Evolutionary conservation across 805 yeast species (phyloP).

Genomic region (Isabelozyma pseudorhagii): DNA sequence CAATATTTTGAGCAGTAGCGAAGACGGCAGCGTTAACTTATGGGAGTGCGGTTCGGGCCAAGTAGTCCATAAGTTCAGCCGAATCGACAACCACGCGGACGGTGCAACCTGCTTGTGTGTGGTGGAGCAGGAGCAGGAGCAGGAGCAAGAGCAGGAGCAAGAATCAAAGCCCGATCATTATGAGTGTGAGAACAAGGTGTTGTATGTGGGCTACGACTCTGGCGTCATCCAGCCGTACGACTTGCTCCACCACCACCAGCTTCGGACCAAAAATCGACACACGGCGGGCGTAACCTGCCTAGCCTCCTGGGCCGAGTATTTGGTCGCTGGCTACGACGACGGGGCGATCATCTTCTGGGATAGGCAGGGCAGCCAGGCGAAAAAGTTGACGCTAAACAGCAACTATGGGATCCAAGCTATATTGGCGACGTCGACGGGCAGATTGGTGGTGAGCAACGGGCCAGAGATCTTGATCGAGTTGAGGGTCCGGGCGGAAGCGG

Average conservation of each 20-base stretch:
- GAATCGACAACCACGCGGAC: conserved; percentile 15
- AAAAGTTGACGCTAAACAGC: conserved; percentile 3
- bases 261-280: conserved; percentile 1
- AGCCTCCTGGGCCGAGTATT: conserved; percentile 2
- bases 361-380: not conserved
- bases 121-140: conserved; percentile 2
- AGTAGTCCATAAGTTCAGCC: conserved; percentile 33
- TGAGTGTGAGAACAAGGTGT: conserved; percentile 30
- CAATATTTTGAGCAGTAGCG: conserved; percentile 54
- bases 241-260: conserved; percentile 14
- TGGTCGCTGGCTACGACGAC: conserved; percentile 18
- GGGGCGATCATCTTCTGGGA: conserved; percentile 15
- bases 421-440: not conserved
- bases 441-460: conserved; percentile 19
- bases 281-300: conserved; percentile 11
- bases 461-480: conserved; percentile 17
- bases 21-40: conserved; percentile 53
- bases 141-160: not conserved
- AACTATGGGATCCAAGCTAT: not conserved
- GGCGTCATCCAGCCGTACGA: conserved; percentile 28
- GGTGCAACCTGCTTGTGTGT: conserved; percentile 14
- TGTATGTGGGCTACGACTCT: conserved; percentile 42
- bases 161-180: conserved; percentile 1
- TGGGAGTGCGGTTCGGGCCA: conserved; percentile 71
- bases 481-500: conserved; percentile 5